A percentile compares a stretch with the other conserved stretches of the same genome.
Evolutionary conservation across 2,329 filamentous ascomycete species (phyloP).

Genomic region (Parastagonospora nodorum): DNA sequence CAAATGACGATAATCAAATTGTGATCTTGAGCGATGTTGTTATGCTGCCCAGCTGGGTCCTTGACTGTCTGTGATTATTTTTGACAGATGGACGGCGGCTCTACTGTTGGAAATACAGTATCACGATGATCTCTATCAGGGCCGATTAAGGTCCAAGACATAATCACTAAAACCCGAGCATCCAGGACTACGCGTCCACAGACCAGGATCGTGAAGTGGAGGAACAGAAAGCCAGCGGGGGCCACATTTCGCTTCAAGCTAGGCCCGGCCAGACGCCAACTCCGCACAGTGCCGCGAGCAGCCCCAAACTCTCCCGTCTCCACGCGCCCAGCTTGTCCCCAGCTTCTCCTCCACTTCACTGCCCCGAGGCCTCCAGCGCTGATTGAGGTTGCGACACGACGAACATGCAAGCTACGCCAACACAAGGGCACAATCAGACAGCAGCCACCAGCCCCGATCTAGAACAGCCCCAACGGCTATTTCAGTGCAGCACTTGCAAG

Average conservation of each 20-base stretch:
- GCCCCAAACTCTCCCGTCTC: slow-evolving; percentile 7
- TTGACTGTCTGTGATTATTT: too few relatives aligned
- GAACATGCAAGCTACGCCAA: slow-evolving; percentile 24
- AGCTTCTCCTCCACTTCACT: slow-evolving; percentile 31
- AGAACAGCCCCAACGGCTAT: slow-evolving; percentile 36
- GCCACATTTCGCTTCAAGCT: slow-evolving; percentile 1
- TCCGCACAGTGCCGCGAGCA: neutral
- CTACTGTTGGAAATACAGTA: neutral
- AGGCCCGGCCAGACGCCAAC: slow-evolving; percentile 1
- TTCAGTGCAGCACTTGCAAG: slow-evolving; percentile 59
- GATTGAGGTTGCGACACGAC: slow-evolving; percentile 8
- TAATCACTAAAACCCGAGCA: neutral
- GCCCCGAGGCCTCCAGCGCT: slow-evolving; percentile 15
- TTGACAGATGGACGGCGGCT: too few relatives aligned
- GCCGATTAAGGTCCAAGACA: neutral
- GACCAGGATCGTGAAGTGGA: slow-evolving; percentile 17
- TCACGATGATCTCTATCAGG: neutral
- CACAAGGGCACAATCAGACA: slow-evolving; percentile 6
- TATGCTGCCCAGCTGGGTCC: too few relatives aligned
- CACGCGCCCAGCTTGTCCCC: slow-evolving; percentile 17
- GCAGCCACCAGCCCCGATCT: slow-evolving; percentile 17
- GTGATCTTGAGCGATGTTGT: neutral
- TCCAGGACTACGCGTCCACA: neutral
- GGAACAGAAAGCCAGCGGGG: slow-evolving; percentile 8
- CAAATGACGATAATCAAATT: neutral